A percentile compares a stretch with the other conserved stretches of the same genome.
Conservation (phyloP, 83 land plant genomes). For the Thuja plicata region DNA sequence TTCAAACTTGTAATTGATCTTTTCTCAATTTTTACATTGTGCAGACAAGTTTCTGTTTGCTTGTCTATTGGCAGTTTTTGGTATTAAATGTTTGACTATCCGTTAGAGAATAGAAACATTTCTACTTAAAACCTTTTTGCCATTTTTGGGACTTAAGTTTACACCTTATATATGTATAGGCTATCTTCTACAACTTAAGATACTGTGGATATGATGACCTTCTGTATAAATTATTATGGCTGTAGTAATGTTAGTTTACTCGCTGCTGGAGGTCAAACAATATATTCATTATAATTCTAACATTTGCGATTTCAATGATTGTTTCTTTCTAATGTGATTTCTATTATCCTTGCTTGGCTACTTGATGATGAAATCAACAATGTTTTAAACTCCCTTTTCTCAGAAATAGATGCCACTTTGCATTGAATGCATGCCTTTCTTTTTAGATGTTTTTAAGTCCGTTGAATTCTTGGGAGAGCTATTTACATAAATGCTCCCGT, state of each 20-base stretch:
- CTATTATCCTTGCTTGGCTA: too few species aligned
- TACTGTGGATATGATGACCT: background rate
- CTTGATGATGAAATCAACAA: too few species aligned
- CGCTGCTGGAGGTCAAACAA: background rate
- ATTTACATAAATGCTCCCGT: too few species aligned
- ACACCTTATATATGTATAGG: background rate
- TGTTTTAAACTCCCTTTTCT: background rate
- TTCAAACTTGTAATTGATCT: background rate
- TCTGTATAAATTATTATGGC: background rate
- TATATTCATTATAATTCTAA: background rate
- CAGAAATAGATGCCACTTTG: too few species aligned
- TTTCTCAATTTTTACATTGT: constrained; percentile 1
- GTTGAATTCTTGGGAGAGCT: too few species aligned
- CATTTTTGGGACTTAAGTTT: background rate
- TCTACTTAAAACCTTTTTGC: background rate
- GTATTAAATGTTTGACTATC: background rate
- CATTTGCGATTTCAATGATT: background rate
- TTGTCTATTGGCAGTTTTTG: background rate
- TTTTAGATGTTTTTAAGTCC: too few species aligned
- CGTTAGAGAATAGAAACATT: background rate
- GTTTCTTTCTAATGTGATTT: background rate
- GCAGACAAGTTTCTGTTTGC: background rate
- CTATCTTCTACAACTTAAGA: background rate
- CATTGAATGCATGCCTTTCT: background rate
- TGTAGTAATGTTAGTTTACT: background rate